Percentiles rank a stretch among this genome's conserved stretches.
phyloP scores from a whole-genome alignment of 2,329 filamentous ascomycete genomes.

The Capronia epimyces region DNA sequence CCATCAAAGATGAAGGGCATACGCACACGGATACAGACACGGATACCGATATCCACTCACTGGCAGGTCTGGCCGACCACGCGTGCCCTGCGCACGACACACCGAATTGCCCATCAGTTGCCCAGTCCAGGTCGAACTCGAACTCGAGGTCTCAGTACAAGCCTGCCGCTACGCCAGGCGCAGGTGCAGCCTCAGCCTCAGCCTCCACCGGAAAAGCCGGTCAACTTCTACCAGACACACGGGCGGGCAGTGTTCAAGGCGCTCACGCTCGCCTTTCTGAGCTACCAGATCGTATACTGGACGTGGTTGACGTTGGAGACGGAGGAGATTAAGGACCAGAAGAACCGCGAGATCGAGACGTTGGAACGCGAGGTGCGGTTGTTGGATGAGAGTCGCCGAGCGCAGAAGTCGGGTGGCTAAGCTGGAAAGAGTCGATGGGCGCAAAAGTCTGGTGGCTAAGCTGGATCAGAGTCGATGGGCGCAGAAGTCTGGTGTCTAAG shows the following conservation, averaged over 20 bases:
- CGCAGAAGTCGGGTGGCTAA: conserved; percentile 8
- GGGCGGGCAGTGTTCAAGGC: conserved; percentile 44
- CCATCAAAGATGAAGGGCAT: too few relatives aligned
- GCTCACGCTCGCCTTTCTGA: conserved; percentile 45
- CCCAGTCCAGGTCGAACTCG: background rate
- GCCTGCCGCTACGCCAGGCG: background rate
- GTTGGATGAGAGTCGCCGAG: conserved; percentile 23
- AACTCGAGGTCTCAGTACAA: background rate
- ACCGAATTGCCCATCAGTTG: background rate
- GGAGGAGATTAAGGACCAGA: conserved; percentile 40
- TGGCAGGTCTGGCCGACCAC: background rate
- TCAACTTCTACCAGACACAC: conserved; percentile 28
- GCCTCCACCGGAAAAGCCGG: conserved; percentile 6
- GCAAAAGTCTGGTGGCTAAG: background rate
- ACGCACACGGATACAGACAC: too few relatives aligned
- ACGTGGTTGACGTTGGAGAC: conserved; percentile 45
- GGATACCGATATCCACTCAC: background rate
- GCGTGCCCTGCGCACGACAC: background rate
- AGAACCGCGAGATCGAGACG: conserved; percentile 32
- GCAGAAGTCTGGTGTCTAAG: background rate
- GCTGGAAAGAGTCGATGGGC: background rate
- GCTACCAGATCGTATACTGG: conserved; percentile 47
- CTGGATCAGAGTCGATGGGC: background rate
- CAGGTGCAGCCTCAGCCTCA: background rate
- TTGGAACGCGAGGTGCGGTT: conserved; percentile 26